Base-by-base conservation (phyloP, 176 grass and related monocot genomes). In the Luzula sylvatica region DNA sequence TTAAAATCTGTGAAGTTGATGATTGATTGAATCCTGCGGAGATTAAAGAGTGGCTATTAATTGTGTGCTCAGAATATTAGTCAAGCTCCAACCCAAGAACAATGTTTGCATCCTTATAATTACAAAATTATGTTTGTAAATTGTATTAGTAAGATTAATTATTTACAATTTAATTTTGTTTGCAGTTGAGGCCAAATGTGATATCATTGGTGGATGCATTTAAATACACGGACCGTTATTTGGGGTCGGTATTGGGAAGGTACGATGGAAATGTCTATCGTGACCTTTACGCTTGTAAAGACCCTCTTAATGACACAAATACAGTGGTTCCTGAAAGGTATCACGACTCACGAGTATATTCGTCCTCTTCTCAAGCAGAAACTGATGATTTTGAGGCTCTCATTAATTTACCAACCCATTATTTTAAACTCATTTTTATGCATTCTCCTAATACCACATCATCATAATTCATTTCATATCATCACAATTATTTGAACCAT, bases 171-270 rank as follows among this genome's bases (percentile, higher is more conserved):
- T 2, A 2, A 35, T 11, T 12, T 11, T 13, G 47, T 29, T 11
- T 76, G 58, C 85, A 96, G 92, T 65, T 98, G 32, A 74, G 86
- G 8, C 75, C 69, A 0, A 98, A 98, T 39, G 86, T 79, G 0
- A 59, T 98, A 24, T 74, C 72, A 1, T 46, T 98, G 47, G 92
- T 98, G 3, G 92, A 98, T 47, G 85, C 92, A 7, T 98, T 98
- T 20, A 66, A 98, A 74, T 87, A 98, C 81, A 98, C 92, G 0
- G 86, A 98, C 55, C 92, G 90, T 69, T 98, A 70, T 43, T 66
- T 98, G 59, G 72, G 78, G 0, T 98, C 92, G 0, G 78, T 54
- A 29, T 72, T 98, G 6, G 92, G 92, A 4, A 71, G 92, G 3
- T 80, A 78, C 3, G 86, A 98, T 7, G 92, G 92, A 11, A 68